Evolutionary conservation across 2,329 filamentous ascomycete genomes (phyloP).

Genomic region (Byssothecium circinans): DNA sequence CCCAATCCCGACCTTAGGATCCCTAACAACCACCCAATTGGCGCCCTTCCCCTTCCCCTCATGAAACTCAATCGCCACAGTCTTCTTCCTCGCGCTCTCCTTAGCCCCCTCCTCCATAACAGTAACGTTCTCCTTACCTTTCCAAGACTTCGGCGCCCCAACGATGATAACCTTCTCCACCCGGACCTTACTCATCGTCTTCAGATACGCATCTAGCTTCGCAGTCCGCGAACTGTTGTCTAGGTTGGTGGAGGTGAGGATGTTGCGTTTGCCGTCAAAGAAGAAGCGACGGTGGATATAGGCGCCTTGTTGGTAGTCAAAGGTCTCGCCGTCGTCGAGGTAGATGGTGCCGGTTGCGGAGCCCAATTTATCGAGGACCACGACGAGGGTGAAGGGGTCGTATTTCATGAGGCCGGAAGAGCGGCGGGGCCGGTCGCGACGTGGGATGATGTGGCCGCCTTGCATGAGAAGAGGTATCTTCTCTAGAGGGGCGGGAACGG

Average conservation of each 20-base stretch:
- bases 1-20: slow-evolving; percentile 63
- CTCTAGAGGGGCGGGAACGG: slow-evolving; percentile 76
- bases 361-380: slow-evolving; percentile 68
- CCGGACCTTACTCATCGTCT: slow-evolving; percentile 73
- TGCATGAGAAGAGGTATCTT: slow-evolving; percentile 89
- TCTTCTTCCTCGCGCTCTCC: slow-evolving; percentile 46
- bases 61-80: slow-evolving; percentile 63
- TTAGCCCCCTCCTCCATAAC: slow-evolving; percentile 62
- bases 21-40: slow-evolving; percentile 64
- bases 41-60: slow-evolving; percentile 57
- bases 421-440: slow-evolving; percentile 83
- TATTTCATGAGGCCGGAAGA: slow-evolving; percentile 88
- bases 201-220: slow-evolving; percentile 72
- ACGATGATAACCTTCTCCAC: slow-evolving; percentile 86
- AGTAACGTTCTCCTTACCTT: slow-evolving; percentile 62
- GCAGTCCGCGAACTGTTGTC: slow-evolving; percentile 54
- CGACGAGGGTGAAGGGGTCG: slow-evolving; percentile 91
- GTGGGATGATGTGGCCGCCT: slow-evolving; percentile 87
- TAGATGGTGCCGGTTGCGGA: slow-evolving; percentile 83
- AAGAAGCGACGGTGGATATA: slow-evolving; percentile 84
- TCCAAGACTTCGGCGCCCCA: slow-evolving; percentile 75
- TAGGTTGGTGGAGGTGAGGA: slow-evolving; percentile 65
- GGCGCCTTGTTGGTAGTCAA: slow-evolving; percentile 80
- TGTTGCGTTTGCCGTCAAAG: slow-evolving; percentile 58
- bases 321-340: slow-evolving; percentile 90